phyloP scores from a whole-genome alignment of 345 rosid genomes.

The Salix udensis region DNA sequence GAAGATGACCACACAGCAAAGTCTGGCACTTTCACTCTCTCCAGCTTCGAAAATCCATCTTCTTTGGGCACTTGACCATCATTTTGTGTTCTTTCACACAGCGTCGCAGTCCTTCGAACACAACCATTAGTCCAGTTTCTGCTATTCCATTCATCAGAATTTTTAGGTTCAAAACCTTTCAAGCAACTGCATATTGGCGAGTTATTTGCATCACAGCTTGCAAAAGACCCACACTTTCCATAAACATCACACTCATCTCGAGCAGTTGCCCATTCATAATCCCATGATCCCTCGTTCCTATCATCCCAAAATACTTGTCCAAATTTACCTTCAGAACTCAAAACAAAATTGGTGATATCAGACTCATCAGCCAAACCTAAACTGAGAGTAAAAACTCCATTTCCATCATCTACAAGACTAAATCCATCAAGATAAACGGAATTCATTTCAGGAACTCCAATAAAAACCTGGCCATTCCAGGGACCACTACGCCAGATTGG shows the following conservation, averaged over 20 bases:
- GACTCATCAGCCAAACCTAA: slow-evolving; percentile 2
- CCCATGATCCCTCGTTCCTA: no score
- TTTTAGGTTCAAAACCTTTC: slow-evolving; percentile 47
- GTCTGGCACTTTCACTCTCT: slow-evolving; percentile 26
- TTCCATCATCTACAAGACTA: slow-evolving; percentile 16
- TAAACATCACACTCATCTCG: slow-evolving; percentile 37
- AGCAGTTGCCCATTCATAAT: no score
- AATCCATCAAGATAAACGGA: slow-evolving; percentile 31
- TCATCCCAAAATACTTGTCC: no score
- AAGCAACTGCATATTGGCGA: slow-evolving; percentile 50
- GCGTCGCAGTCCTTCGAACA: neutral
- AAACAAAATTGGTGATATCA: neutral
- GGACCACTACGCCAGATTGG: slow-evolving; percentile 54
- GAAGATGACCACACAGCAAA: slow-evolving; percentile 21
- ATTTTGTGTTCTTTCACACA: slow-evolving; percentile 11
- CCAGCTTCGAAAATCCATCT: slow-evolving; percentile 21
- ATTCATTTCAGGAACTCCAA: slow-evolving; percentile 27
- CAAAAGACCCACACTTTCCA: slow-evolving; percentile 48
- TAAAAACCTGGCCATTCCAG: slow-evolving; percentile 47
- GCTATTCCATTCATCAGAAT: neutral
- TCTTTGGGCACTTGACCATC: slow-evolving; percentile 1
- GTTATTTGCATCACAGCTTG: slow-evolving; percentile 21
- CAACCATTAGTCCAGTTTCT: no score
- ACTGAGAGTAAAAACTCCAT: slow-evolving; percentile 17
- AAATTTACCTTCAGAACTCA: slow-evolving; percentile 6